Percentiles rank a stretch among this genome's conserved stretches.
phyloP scores from a whole-genome alignment of 352 stramenopile species.

The Phytophthora sp. region DNA sequence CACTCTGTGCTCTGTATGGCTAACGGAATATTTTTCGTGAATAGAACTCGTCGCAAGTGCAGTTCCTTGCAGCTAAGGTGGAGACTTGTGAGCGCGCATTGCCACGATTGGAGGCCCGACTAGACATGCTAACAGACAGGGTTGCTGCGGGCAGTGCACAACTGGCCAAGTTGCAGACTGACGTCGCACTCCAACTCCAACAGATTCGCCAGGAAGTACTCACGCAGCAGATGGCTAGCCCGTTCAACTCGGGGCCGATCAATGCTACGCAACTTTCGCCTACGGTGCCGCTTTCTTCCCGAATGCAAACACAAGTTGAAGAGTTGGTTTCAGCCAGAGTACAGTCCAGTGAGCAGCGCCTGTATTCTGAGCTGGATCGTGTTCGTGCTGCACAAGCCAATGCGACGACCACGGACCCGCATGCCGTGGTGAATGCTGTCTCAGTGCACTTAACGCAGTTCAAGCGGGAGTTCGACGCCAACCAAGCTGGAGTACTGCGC shows the following conservation, averaged over 20 bases:
- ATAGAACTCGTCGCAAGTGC: constrained; percentile 55
- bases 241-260: constrained; percentile 12
- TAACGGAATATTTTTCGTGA: constrained; percentile 4
- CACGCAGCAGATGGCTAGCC: constrained; percentile 23
- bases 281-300: constrained; percentile 36
- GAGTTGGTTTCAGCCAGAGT: constrained; percentile 44
- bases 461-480: constrained; percentile 63
- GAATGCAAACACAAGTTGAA: constrained; percentile 60
- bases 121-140: constrained; percentile 66
- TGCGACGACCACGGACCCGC: constrained; percentile 18
- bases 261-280: constrained; percentile 11
- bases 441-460: constrained; percentile 65
- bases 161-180: constrained; percentile 48
- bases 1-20: background rate
- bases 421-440: constrained; percentile 61
- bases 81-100: constrained; percentile 67
- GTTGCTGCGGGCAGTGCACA: constrained; percentile 50
- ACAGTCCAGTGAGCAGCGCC: constrained; percentile 37
- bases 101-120: constrained; percentile 58
- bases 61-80: constrained; percentile 62
- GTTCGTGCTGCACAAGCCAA: constrained; percentile 29
- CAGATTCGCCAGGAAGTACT: constrained; percentile 38
- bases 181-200: constrained; percentile 40
- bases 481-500: constrained; percentile 49
- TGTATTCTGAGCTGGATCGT: constrained; percentile 38